phyloP scores from a whole-genome alignment of 2,329 filamentous ascomycete species.

The Diplocarpon mali region DNA sequence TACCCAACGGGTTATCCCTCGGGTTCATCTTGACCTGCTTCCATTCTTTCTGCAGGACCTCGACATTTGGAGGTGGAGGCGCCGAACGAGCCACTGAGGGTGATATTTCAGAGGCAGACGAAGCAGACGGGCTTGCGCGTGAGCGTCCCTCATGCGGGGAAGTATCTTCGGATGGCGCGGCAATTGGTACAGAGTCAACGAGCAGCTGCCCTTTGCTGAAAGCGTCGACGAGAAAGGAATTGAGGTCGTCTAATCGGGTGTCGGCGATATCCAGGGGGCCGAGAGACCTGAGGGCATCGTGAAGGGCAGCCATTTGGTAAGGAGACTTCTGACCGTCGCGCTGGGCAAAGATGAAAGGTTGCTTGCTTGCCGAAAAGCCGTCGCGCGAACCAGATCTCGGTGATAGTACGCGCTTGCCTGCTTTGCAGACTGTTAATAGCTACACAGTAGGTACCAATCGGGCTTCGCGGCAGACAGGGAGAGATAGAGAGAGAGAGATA shows the following conservation, averaged over 20 bases:
- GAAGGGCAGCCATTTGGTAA: constrained; percentile 43
- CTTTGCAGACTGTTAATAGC: too few species aligned
- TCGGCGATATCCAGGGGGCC: constrained; percentile 43
- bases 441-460: too few species aligned
- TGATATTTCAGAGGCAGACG: constrained; percentile 39
- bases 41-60: constrained; percentile 65
- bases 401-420: too few species aligned
- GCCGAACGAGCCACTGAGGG: constrained; percentile 37
- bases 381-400: too few species aligned
- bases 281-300: constrained; percentile 47
- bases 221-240: constrained; percentile 43
- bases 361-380: too few species aligned
- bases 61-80: constrained; percentile 34
- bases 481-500: too few species aligned
- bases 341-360: not conserved
- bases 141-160: constrained; percentile 40
- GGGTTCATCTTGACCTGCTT: constrained; percentile 67
- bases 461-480: too few species aligned
- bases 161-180: constrained; percentile 35
- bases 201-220: constrained; percentile 60
- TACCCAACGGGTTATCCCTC: constrained; percentile 63
- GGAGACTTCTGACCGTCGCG: constrained; percentile 29
- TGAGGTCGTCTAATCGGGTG: constrained; percentile 36
- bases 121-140: constrained; percentile 39
- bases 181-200: constrained; percentile 62